Evolutionary conservation across 2,329 filamentous ascomycete genomes (phyloP), one percentile per base, ranked within the genome.

Genomic region (Tolypocladium nubicola): DNA sequence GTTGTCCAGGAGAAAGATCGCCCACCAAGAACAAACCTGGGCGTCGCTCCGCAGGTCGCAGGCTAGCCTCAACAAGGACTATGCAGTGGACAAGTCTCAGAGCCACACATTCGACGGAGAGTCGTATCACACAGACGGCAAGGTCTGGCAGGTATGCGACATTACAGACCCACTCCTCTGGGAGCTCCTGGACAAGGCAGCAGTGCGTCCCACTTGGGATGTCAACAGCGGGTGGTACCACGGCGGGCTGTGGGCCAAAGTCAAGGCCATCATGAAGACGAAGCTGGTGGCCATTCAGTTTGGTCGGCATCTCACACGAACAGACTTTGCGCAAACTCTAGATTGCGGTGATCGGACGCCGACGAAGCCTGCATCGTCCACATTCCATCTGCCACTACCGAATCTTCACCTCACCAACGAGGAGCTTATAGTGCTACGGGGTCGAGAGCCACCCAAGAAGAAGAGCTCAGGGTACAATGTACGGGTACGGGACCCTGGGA

Each of bases 131-230:
- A 81, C 83, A 1, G 91, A 96, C 66, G 91, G 91, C 43, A 94
- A 94, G 66, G 86, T 94, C 54, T 99, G 91, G 88, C 94, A 97
- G 76, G 82, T 95, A 33, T 96, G 91, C 73, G 94, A 99, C 70
- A 87, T 97, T 56, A 87, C 84, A 0, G 93, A 97, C 65, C 89
- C 90, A 0, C 67, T 92, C 1, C 76, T 97, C 1, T 75, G 76
- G 1, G 71, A 76, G 13, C 74, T 97, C 3, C 78, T 96, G 43
- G 79, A 85, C 23, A 81, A 83, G 0, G 77, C 85, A 0, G 77
- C 83, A 6, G 72, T 88, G 26, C 79, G 85, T 5, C 67, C 75
- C 0, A 73, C 75, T 11, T 88, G 83, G 70, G 84, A 88, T 62
- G 70, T 76, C 7, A 79, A 79, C 50, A 89, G 90, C 64, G 93